A percentile compares a stretch with the other conserved stretches of the same genome.
phyloP scores from a whole-genome alignment of 768 basidiomycete genomes.

The Hygrophoropsis aurantiaca region DNA sequence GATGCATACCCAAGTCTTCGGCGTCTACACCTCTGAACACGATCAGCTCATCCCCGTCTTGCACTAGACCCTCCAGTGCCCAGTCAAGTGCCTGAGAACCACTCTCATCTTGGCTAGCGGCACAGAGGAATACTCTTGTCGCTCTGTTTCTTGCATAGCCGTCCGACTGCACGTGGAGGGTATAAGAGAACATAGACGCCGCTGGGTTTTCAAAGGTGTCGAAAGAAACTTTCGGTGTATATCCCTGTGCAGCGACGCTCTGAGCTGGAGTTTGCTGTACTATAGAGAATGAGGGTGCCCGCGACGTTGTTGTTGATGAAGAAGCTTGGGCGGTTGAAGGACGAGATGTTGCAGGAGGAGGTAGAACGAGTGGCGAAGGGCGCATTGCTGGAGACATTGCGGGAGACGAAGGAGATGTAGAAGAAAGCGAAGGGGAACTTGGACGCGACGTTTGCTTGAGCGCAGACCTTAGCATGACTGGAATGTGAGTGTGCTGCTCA shows the following conservation, averaged over 20 bases:
- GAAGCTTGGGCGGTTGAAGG: conserved; percentile 13
- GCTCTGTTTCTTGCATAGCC: conserved; percentile 73
- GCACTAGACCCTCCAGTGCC: conserved; percentile 81
- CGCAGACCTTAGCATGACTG: conserved; percentile 47
- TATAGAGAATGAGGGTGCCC: conserved; percentile 12
- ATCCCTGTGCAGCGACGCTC: conserved; percentile 29
- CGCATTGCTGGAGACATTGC: conserved; percentile 14
- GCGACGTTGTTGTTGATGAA: conserved; percentile 19
- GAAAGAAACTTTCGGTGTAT: conserved; percentile 62
- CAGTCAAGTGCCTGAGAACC: conserved; percentile 89
- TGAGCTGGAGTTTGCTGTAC: conserved; percentile 16
- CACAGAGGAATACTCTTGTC: conserved; percentile 89
- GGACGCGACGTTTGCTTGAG: conserved; percentile 44
- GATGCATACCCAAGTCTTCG: conserved; percentile 69
- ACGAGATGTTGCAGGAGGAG: conserved; percentile 10
- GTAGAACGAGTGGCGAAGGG: conserved; percentile 10
- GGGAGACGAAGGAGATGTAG: conserved; percentile 18
- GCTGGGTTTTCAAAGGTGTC: conserved; percentile 84
- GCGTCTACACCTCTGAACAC: conserved; percentile 89
- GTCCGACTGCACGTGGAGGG: conserved; percentile 80
- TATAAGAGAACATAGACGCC: conserved; percentile 86
- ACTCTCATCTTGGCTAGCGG: conserved; percentile 84
- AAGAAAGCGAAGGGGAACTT: conserved; percentile 15
- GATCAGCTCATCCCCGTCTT: conserved; percentile 91
- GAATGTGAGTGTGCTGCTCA: conserved; percentile 12